Percentiles rank a stretch among this genome's conserved stretches.
Conservation (phyloP, 2,329 filamentous ascomycete genomes). For the Penicillium freii region DNA sequence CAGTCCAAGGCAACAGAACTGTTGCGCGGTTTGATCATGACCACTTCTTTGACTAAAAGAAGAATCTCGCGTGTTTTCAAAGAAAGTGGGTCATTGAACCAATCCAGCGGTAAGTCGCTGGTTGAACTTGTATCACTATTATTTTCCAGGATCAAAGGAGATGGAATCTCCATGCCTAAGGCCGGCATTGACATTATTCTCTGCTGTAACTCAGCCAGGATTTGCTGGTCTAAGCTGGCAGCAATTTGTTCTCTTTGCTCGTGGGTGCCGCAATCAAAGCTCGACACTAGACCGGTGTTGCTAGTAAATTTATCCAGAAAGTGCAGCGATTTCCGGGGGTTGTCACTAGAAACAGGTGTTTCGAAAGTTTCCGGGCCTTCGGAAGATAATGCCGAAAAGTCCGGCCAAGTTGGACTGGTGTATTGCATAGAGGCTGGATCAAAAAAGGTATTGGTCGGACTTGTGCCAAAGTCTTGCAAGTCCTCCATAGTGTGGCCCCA, state of each 20-base stretch:
- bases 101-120: conserved; percentile 13
- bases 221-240: conserved; percentile 5
- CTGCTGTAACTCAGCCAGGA: background rate
- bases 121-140: conserved; percentile 2
- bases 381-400: conserved; percentile 5
- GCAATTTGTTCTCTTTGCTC: conserved; percentile 30
- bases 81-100: conserved; percentile 22
- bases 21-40: conserved; percentile 37
- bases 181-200: background rate
- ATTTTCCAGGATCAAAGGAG: conserved; percentile 4
- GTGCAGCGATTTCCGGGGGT: conserved; percentile 19
- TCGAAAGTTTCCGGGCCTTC: conserved; percentile 5
- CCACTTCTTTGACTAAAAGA: conserved; percentile 35
- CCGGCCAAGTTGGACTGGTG: conserved; percentile 11
- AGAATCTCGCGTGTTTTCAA: conserved; percentile 40
- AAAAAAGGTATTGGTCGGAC: conserved; percentile 1
- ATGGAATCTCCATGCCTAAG: background rate
- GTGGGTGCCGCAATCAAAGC: conserved; percentile 40
- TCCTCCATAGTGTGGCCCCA: background rate
- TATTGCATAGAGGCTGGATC: background rate
- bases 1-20: conserved; percentile 35
- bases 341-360: background rate
- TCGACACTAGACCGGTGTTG: conserved; percentile 35
- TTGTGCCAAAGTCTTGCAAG: conserved; percentile 1
- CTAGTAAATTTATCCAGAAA: conserved; percentile 41